Evolutionary conservation across 2,329 filamentous ascomycete genomes (phyloP).

Genomic region (Fonsecaea erecta): DNA sequence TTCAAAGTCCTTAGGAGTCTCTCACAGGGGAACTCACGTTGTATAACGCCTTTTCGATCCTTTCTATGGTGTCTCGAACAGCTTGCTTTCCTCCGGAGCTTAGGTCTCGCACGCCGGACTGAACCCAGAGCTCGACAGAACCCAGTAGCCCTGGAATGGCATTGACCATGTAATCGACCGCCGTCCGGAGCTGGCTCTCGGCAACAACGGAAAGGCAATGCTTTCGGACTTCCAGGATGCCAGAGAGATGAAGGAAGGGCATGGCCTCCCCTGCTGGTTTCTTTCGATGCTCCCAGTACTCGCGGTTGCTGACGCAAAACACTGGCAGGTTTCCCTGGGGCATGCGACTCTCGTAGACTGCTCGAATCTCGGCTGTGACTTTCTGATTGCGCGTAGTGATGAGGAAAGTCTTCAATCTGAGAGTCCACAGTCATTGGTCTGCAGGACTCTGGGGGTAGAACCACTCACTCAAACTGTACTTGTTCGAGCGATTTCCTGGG

Average conservation of each 20-base stretch:
- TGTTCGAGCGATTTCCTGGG: background rate
- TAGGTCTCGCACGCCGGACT: constrained; percentile 12
- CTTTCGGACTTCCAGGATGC: constrained; percentile 13
- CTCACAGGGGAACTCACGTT: constrained; percentile 8
- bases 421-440: constrained; percentile 1
- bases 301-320: constrained; percentile 14
- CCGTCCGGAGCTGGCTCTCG: constrained; percentile 14
- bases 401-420: constrained; percentile 12
- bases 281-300: constrained; percentile 12
- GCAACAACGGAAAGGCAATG: constrained; percentile 19
- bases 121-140: constrained; percentile 20
- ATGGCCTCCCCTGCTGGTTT: constrained; percentile 5
- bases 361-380: constrained; percentile 5
- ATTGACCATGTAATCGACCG: constrained; percentile 10
- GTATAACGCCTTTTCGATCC: constrained; percentile 9
- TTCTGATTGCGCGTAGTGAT: constrained; percentile 9
- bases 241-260: constrained; percentile 15
- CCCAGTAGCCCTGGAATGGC: constrained; percentile 22
- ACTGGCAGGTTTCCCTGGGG: constrained; percentile 7
- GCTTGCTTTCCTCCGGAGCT: constrained; percentile 18
- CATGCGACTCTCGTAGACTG: background rate
- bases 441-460: background rate
- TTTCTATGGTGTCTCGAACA: constrained; percentile 6
- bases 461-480: constrained; percentile 11
- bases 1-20: background rate